Evolutionary conservation across 148 eudicot species (phyloP).

Genomic region (Mesembryanthemum crystallinum): DNA sequence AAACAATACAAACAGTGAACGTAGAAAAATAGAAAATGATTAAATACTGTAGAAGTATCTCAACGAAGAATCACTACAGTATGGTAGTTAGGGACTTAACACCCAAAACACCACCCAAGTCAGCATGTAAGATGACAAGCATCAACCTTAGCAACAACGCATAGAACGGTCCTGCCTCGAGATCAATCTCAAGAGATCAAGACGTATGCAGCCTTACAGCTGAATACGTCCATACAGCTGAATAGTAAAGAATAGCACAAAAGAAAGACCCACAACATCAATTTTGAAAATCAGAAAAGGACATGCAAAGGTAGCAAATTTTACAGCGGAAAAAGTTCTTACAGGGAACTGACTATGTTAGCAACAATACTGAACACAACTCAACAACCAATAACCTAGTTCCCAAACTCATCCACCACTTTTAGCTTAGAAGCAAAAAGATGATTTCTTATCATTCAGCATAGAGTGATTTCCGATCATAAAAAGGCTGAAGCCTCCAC

Average conservation of each 20-base stretch:
- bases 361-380: background rate
- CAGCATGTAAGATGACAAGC: background rate
- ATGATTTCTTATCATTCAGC: background rate
- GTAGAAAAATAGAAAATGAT: background rate
- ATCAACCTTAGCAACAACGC: background rate
- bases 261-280: background rate
- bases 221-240: background rate
- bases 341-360: background rate
- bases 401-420: background rate
- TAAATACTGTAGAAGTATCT: background rate
- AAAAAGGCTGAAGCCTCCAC: too few relatives aligned
- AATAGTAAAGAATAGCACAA: background rate
- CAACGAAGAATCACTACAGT: background rate
- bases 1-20: background rate
- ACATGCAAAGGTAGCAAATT: background rate
- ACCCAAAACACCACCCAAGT: background rate
- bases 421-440: background rate
- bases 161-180: background rate
- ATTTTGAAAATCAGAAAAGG: background rate
- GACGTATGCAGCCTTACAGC: background rate
- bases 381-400: conserved; percentile 1
- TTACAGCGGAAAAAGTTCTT: background rate
- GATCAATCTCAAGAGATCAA: background rate
- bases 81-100: background rate
- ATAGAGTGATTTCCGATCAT: too few relatives aligned